Percentiles rank a stretch among this genome's conserved stretches.
Evolutionary conservation across 257 asterid species (phyloP).

Genomic region (Cinchona pubescens): DNA sequence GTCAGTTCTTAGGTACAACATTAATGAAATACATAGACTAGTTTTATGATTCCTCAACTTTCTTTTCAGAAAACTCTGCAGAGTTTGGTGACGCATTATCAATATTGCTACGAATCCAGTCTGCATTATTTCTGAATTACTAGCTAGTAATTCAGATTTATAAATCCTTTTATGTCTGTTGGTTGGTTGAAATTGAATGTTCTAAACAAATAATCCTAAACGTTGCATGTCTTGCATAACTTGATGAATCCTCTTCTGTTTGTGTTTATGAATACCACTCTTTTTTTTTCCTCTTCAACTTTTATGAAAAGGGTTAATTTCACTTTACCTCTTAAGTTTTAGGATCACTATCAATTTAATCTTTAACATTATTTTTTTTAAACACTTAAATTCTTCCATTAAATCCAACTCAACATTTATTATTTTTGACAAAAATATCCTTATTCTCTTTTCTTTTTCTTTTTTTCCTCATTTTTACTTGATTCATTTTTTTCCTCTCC

Average conservation of each 20-base stretch:
- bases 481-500: too few relatives aligned
- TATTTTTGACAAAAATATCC: too few relatives aligned
- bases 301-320: too few relatives aligned
- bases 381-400: too few relatives aligned
- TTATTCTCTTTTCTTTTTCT: too few relatives aligned
- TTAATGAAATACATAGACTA: not conserved
- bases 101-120: not conserved
- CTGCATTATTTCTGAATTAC: slow-evolving; percentile 12
- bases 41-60: slow-evolving; percentile 25
- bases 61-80: slow-evolving; percentile 10
- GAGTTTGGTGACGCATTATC: slow-evolving; percentile 37
- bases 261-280: not conserved
- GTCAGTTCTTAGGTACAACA: slow-evolving; percentile 8
- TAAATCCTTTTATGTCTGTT: not conserved
- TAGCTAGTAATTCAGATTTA: not conserved
- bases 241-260: not conserved
- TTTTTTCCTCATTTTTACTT: too few relatives aligned
- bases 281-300: too few relatives aligned
- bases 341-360: too few relatives aligned
- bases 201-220: not conserved
- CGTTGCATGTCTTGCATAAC: not conserved
- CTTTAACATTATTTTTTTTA: too few relatives aligned
- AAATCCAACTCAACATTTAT: too few relatives aligned
- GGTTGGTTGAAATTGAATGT: not conserved
- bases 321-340: too few relatives aligned